Conservation (phyloP, 2,329 filamentous ascomycete species). For the Colletotrichum spinosum region DNA sequence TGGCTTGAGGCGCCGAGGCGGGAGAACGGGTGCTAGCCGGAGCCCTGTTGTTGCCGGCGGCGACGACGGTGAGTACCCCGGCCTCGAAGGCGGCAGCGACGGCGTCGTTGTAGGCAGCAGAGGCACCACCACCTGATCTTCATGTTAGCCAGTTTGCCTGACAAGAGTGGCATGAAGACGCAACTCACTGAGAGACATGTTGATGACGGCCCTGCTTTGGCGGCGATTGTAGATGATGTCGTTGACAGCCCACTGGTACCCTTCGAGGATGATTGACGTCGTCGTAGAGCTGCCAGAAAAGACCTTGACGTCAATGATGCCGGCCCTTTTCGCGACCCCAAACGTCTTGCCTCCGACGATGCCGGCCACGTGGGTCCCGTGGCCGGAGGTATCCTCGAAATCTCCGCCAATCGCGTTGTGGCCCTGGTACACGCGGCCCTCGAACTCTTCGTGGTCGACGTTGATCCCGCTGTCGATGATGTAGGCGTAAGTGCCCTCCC, state of each 20-base stretch:
- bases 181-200: conserved; percentile 54
- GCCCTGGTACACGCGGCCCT: conserved; percentile 41
- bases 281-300: conserved; percentile 49
- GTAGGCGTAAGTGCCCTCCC: conserved; percentile 51
- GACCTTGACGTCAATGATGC: conserved; percentile 59
- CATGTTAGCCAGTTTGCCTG: neutral
- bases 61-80: conserved; percentile 64
- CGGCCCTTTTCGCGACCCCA: conserved; percentile 57
- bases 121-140: conserved; percentile 52
- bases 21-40: conserved; percentile 54
- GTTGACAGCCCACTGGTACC: conserved; percentile 48
- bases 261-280: conserved; percentile 43
- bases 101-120: conserved; percentile 61
- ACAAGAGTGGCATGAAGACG: neutral
- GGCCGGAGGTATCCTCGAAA: conserved; percentile 51
- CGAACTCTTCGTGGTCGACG: conserved; percentile 45
- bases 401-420: conserved; percentile 41
- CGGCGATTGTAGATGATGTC: conserved; percentile 46
- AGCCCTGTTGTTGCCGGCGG: conserved; percentile 64
- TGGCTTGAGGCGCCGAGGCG: conserved; percentile 57
- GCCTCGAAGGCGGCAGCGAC: conserved; percentile 56
- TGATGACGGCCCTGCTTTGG: conserved; percentile 51
- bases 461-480: conserved; percentile 56
- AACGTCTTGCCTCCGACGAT: conserved; percentile 50
- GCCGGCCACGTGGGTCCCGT: conserved; percentile 55